Conservation (phyloP, 129 eudicot genomes). For the Chrysanthemum seticuspe region DNA sequence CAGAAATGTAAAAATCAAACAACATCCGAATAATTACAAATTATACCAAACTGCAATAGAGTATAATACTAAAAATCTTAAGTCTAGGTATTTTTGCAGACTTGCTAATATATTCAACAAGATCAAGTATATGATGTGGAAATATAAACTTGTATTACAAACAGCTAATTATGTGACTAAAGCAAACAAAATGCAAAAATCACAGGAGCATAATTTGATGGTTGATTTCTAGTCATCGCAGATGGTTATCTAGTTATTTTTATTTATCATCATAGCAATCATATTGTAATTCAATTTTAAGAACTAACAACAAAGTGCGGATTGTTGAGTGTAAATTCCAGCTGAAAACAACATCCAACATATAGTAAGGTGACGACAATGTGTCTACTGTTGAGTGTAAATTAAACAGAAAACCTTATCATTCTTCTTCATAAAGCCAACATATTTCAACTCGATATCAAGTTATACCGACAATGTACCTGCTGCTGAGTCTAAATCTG, state of each 20-base stretch:
- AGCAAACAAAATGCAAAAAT: conserved; percentile 6
- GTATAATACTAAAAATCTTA: background rate
- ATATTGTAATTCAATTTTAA: background rate
- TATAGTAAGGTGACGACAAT: too few species aligned
- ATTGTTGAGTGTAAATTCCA: background rate
- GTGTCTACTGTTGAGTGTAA: too few species aligned
- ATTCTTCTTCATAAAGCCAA: background rate
- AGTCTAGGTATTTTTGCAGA: background rate
- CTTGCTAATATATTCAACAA: background rate
- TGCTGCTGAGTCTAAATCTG: background rate
- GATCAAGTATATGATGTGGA: background rate
- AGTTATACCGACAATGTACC: background rate
- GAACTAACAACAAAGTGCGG: background rate
- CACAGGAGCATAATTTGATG: background rate
- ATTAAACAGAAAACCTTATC: too few species aligned
- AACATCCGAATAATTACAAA: conserved; percentile 1
- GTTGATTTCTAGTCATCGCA: too few species aligned
- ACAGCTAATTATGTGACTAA: conserved; percentile 9
- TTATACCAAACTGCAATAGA: background rate
- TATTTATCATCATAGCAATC: background rate
- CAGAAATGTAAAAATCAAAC: background rate
- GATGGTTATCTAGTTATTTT: background rate
- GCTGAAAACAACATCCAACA: too few species aligned
- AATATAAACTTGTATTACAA: background rate
- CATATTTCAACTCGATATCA: background rate